Conservation (phyloP, 352 stramenopile genomes). For the Globisporangium irregulare region DNA sequence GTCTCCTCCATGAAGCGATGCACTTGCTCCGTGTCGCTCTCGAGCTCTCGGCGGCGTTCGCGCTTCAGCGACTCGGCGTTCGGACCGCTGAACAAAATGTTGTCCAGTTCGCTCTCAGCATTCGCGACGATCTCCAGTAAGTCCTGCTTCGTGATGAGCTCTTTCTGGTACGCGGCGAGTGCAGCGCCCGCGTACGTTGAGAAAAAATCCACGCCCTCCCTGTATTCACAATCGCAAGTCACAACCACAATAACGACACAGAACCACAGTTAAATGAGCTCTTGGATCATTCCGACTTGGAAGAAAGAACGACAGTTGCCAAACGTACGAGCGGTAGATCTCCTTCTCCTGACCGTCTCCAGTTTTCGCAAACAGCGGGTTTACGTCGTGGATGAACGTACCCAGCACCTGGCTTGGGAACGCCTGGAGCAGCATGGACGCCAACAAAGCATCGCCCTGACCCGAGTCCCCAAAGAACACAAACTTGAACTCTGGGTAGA, state of each 20-base stretch:
- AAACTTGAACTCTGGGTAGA: slow-evolving; percentile 86
- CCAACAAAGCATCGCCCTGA: slow-evolving; percentile 72
- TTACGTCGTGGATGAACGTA: slow-evolving; percentile 83
- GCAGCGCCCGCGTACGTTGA: slow-evolving; percentile 64
- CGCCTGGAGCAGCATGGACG: slow-evolving; percentile 51
- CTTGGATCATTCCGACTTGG: background rate
- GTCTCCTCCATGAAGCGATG: slow-evolving; percentile 5
- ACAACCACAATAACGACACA: background rate
- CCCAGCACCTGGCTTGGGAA: slow-evolving; percentile 63
- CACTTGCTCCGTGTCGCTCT: slow-evolving; percentile 40
- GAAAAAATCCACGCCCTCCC: slow-evolving; percentile 75
- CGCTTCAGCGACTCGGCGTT: slow-evolving; percentile 37
- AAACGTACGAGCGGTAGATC: slow-evolving; percentile 53
- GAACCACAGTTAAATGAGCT: background rate
- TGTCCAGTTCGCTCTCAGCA: slow-evolving; percentile 46
- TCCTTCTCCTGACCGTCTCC: slow-evolving; percentile 65
- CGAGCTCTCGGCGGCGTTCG: slow-evolving; percentile 36
- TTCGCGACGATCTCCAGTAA: slow-evolving; percentile 37
- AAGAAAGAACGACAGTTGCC: background rate
- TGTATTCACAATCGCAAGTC: slow-evolving; percentile 13
- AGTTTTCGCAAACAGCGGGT: slow-evolving; percentile 43
- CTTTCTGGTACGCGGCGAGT: slow-evolving; percentile 51
- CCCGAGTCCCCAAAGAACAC: slow-evolving; percentile 85
- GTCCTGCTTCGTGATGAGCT: slow-evolving; percentile 51
- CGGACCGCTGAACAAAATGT: slow-evolving; percentile 43